Percentiles rank a stretch among this genome's conserved stretches.
Conservation (phyloP, 768 basidiomycete species). For the Kwoniella sp. region DNA sequence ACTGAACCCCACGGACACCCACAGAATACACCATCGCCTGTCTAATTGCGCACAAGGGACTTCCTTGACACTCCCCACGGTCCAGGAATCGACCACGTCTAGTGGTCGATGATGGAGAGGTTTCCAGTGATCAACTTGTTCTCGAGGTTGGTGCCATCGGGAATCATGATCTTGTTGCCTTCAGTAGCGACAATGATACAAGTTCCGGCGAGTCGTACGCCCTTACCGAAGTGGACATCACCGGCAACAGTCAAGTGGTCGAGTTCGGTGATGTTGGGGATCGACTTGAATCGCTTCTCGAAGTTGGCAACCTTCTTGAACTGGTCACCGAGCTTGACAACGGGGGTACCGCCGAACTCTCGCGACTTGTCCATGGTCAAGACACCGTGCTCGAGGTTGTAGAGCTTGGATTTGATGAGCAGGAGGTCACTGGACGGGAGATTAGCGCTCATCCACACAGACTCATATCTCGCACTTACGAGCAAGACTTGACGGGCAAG, state of each 20-base stretch:
- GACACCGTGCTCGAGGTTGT: slow-evolving; percentile 81
- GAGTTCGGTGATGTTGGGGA: slow-evolving; percentile 81
- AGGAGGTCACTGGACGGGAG: slow-evolving; percentile 54
- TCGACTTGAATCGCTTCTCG: slow-evolving; percentile 91
- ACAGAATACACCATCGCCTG: too few relatives aligned
- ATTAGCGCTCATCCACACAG: slow-evolving; percentile 7
- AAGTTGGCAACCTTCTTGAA: slow-evolving; percentile 90
- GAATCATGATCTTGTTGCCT: slow-evolving; percentile 74
- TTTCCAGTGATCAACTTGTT: slow-evolving; percentile 70
- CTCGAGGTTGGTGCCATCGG: slow-evolving; percentile 64
- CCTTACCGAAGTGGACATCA: slow-evolving; percentile 83
- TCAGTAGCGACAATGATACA: slow-evolving; percentile 85
- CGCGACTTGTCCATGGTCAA: slow-evolving; percentile 61
- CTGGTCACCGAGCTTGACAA: slow-evolving; percentile 92
- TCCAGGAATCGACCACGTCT: slow-evolving; percentile 19
- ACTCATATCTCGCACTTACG: slow-evolving; percentile 54
- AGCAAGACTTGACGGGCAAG: slow-evolving; percentile 77
- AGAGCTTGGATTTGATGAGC: slow-evolving; percentile 87
- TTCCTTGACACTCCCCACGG: too few relatives aligned
- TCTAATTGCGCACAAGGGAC: too few relatives aligned
- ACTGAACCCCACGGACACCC: too few relatives aligned
- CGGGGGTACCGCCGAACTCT: slow-evolving; percentile 60
- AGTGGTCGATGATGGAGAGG: slow-evolving; percentile 68
- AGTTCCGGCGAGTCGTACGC: slow-evolving; percentile 70
- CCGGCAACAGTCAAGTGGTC: slow-evolving; percentile 93